phyloP scores from a whole-genome alignment of 164 flowering plant genomes.

The Magnolia officinalis region DNA sequence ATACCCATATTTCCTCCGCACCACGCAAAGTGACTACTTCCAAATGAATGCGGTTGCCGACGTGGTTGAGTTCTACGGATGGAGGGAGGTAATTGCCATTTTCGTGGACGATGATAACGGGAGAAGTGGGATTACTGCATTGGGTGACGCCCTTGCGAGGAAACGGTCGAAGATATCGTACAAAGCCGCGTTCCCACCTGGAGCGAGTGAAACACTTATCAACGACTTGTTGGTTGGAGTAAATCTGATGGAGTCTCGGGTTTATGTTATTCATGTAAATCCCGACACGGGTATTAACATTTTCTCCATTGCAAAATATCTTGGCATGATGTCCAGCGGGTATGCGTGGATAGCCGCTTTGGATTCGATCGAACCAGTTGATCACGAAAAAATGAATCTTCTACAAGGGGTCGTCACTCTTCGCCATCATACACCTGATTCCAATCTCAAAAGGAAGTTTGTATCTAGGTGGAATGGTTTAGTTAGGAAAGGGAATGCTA shows the following conservation, averaged over 20 bases:
- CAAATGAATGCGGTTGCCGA: conserved; percentile 87
- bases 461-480: conserved; percentile 48
- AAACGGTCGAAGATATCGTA: conserved; percentile 69
- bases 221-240: conserved; percentile 43
- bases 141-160: conserved; percentile 74
- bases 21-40: conserved; percentile 67
- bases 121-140: conserved; percentile 61
- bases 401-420: conserved; percentile 81
- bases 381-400: conserved; percentile 37
- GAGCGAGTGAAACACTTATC: conserved; percentile 39
- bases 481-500: conserved; percentile 20
- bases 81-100: conserved; percentile 85
- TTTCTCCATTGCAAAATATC: conserved; percentile 56
- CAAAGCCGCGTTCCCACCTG: conserved; percentile 67
- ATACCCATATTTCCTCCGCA: conserved; percentile 70
- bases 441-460: conserved; percentile 42
- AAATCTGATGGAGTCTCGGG: conserved; percentile 83
- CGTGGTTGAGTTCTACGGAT: conserved; percentile 49
- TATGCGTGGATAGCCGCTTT: conserved; percentile 85
- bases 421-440: conserved; percentile 71
- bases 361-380: conserved; percentile 45
- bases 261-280: conserved; percentile 74
- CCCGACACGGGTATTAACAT: conserved; percentile 66
- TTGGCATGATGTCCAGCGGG: conserved; percentile 60
- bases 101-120: conserved; percentile 89